phyloP scores from a whole-genome alignment of 2,329 filamentous ascomycete genomes.

The Xylaria sp. region DNA sequence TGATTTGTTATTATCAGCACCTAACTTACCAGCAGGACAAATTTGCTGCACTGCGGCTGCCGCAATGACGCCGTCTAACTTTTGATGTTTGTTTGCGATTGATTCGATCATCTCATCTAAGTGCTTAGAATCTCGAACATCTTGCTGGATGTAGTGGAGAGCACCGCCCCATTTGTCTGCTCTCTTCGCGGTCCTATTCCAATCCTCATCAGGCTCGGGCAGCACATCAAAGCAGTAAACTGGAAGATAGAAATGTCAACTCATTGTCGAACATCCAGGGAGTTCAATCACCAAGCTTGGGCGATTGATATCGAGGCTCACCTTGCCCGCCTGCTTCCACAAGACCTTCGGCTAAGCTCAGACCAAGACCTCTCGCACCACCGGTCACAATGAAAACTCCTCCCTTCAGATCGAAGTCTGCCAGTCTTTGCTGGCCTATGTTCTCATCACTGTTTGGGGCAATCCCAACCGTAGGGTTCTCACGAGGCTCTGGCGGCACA shows the following conservation, averaged over 20 bases:
- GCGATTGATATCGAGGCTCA: constrained; percentile 45
- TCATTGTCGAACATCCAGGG: not conserved
- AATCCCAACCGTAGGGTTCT: constrained; percentile 43
- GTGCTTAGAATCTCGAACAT: constrained; percentile 70
- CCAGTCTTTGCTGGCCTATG: constrained; percentile 56
- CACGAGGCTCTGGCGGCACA: constrained; percentile 43
- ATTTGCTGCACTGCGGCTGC: constrained; percentile 77
- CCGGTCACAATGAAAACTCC: constrained; percentile 78
- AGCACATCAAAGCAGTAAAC: constrained; percentile 69
- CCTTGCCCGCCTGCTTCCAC: constrained; percentile 79
- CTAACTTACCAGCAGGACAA: constrained; percentile 55
- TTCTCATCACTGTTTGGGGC: constrained; percentile 40
- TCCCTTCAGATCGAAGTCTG: constrained; percentile 76
- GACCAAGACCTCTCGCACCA: constrained; percentile 76
- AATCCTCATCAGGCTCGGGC: constrained; percentile 64
- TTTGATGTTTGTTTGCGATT: constrained; percentile 70
- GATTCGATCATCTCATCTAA: constrained; percentile 68
- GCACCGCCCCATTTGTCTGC: constrained; percentile 72
- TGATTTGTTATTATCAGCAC: not conserved
- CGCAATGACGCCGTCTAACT: constrained; percentile 73
- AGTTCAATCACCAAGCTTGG: too few relatives aligned
- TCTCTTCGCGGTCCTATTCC: constrained; percentile 67
- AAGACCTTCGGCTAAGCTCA: constrained; percentile 78
- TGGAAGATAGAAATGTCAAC: constrained; percentile 42
- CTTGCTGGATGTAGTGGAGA: constrained; percentile 73